Percentiles rank a stretch among this genome's conserved stretches.
Conservation (phyloP, 805 yeast species). For the Lachancea fermentati region DNA sequence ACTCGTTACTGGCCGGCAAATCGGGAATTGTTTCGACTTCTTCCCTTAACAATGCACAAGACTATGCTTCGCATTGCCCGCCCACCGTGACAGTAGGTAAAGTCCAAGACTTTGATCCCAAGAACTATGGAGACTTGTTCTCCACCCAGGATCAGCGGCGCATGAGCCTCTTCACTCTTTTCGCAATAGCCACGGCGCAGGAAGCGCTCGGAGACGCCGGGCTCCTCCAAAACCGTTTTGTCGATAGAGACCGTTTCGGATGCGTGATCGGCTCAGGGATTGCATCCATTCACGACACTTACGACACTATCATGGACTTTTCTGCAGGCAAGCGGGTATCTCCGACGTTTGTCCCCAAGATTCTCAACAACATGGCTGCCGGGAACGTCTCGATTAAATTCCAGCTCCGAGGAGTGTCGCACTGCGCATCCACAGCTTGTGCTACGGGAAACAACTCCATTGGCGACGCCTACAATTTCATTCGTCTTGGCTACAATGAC, state of each 20-base stretch:
- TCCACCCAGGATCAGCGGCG: slow-evolving; percentile 47
- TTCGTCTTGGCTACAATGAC: slow-evolving; percentile 72
- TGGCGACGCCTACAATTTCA: slow-evolving; percentile 86
- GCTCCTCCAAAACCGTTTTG: slow-evolving; percentile 38
- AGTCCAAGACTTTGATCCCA: slow-evolving; percentile 44
- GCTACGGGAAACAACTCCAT: slow-evolving; percentile 93
- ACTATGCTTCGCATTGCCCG: slow-evolving; percentile 43
- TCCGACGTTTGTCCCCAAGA: slow-evolving; percentile 80
- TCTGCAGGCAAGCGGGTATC: slow-evolving; percentile 52
- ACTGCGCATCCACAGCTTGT: slow-evolving; percentile 89
- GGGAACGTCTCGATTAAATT: slow-evolving; percentile 81
- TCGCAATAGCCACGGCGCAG: slow-evolving; percentile 66
- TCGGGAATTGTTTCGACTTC: slow-evolving; percentile 59
- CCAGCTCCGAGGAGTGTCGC: slow-evolving; percentile 79
- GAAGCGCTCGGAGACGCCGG: slow-evolving; percentile 74
- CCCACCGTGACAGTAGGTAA: slow-evolving; percentile 63
- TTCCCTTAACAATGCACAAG: slow-evolving; percentile 33
- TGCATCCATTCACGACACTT: slow-evolving; percentile 74
- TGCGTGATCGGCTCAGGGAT: slow-evolving; percentile 92
- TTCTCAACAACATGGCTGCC: slow-evolving; percentile 89
- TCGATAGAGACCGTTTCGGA: slow-evolving; percentile 37
- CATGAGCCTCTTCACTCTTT: slow-evolving; percentile 68
- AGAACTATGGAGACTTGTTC: slow-evolving; percentile 36
- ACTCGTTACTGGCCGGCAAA: slow-evolving; percentile 41
- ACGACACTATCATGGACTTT: slow-evolving; percentile 53